Evolutionary conservation across 257 asterid species (phyloP).

Genomic region (Pogostemon cablin): DNA sequence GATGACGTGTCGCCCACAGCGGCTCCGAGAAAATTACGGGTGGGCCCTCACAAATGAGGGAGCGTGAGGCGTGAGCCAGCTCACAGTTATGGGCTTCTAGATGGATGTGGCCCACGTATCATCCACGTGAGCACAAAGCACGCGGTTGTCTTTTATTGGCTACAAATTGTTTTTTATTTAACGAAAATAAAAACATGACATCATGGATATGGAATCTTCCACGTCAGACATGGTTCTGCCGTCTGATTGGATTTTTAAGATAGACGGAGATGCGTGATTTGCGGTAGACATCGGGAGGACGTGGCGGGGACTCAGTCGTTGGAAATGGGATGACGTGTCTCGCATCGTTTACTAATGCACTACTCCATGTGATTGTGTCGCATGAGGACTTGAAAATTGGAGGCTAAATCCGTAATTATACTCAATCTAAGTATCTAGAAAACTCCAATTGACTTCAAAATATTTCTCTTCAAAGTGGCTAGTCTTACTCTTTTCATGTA

Average conservation of each 20-base stretch:
- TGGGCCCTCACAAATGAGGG: conserved; percentile 33
- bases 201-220: conserved; percentile 10
- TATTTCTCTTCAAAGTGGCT: too few species aligned
- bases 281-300: conserved; percentile 35
- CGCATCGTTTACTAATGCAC: conserved; percentile 21
- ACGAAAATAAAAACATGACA: conserved; percentile 9
- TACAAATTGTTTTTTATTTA: neutral
- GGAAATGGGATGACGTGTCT: conserved; percentile 49
- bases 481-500: too few species aligned
- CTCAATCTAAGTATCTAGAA: too few species aligned
- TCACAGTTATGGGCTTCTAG: conserved; percentile 48
- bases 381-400: neutral
- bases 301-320: conserved; percentile 33
- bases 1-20: conserved; percentile 46
- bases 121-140: conserved; percentile 39
- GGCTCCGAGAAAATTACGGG: neutral
- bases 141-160: conserved; percentile 37
- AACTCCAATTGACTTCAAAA: too few species aligned
- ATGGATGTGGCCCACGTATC: conserved; percentile 36
- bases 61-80: conserved; percentile 36
- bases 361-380: conserved; percentile 29
- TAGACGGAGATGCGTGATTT: conserved; percentile 43
- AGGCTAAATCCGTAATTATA: too few species aligned
- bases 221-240: conserved; percentile 22
- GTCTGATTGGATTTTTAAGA: conserved; percentile 29